Evolutionary conservation across 2,329 filamentous ascomycete genomes (phyloP).

Genomic region (Venturia effusa): DNA sequence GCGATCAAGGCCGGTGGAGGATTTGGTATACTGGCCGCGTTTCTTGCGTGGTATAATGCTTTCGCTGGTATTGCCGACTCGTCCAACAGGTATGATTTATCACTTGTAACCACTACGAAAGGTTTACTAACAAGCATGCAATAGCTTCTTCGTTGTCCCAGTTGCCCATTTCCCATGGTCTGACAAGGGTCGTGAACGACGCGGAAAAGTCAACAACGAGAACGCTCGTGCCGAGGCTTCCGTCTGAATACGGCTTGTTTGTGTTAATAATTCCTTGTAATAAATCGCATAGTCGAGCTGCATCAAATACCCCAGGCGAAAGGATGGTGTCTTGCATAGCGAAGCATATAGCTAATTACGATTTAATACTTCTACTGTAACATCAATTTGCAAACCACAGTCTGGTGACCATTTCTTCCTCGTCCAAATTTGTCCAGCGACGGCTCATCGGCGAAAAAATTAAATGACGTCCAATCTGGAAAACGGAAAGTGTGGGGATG

Average conservation of each 20-base stretch:
- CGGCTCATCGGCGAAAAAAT: too few species aligned
- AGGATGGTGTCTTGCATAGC: not conserved
- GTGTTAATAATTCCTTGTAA: not conserved
- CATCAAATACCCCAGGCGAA: not conserved
- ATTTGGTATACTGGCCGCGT: constrained; percentile 42
- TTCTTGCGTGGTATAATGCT: constrained; percentile 45
- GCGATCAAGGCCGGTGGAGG: constrained; percentile 42
- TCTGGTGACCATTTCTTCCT: too few species aligned
- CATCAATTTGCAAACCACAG: too few species aligned
- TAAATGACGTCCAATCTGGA: too few species aligned
- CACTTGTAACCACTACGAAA: not conserved
- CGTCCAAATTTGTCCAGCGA: too few species aligned
- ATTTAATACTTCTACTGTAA: not conserved
- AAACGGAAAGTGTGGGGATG: not conserved
- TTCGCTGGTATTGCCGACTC: constrained; percentile 45
- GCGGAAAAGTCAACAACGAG: constrained; percentile 36
- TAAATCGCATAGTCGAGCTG: not conserved
- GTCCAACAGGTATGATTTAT: constrained; percentile 32
- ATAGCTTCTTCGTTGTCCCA: constrained; percentile 83
- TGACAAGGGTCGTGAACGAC: constrained; percentile 55
- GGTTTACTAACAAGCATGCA: not conserved
- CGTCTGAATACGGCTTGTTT: constrained; percentile 12
- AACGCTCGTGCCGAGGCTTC: constrained; percentile 21
- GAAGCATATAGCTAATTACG: not conserved
- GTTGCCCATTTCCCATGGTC: constrained; percentile 96